Conservation (phyloP, 2,329 filamentous ascomycete genomes). For the Tolypocladium album region DNA sequence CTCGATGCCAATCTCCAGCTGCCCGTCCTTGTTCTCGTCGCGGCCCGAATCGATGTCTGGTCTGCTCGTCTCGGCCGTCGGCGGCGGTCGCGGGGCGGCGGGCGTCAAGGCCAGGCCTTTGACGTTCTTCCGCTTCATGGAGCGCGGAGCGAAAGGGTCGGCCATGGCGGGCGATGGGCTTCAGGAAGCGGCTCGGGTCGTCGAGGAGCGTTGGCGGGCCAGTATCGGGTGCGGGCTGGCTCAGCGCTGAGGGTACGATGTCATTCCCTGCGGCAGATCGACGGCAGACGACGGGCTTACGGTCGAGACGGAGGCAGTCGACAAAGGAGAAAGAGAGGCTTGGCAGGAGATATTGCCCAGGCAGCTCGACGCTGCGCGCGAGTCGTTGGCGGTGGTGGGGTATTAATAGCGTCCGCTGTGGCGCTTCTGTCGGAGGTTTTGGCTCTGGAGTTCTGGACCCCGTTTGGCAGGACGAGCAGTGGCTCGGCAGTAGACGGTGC, state of each 20-base stretch:
- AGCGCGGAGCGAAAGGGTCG: slow-evolving; percentile 55
- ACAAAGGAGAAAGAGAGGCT: background rate
- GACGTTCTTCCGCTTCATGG: slow-evolving; percentile 98
- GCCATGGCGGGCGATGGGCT: slow-evolving; percentile 35
- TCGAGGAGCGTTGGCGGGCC: background rate
- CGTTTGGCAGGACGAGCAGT: background rate
- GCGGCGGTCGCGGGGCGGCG: slow-evolving; percentile 59
- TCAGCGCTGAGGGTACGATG: background rate
- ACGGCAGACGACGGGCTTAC: background rate
- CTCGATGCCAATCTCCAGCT: slow-evolving; percentile 91
- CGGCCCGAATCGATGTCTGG: slow-evolving; percentile 50
- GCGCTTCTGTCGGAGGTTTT: background rate
- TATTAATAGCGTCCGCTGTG: background rate
- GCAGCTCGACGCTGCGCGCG: background rate
- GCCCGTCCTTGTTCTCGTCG: slow-evolving; percentile 43
- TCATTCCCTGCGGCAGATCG: background rate
- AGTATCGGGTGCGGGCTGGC: background rate
- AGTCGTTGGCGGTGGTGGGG: background rate
- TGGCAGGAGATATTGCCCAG: background rate
- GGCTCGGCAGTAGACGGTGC: background rate
- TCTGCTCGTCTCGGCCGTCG: slow-evolving; percentile 63
- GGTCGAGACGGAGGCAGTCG: background rate
- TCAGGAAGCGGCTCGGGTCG: background rate
- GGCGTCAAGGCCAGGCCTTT: slow-evolving; percentile 87
- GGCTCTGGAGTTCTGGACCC: background rate